Percentiles rank a stretch among this genome's conserved stretches.
phyloP scores from a whole-genome alignment of 495 filamentous ascomycete species.

The Penicillium turbatum region DNA sequence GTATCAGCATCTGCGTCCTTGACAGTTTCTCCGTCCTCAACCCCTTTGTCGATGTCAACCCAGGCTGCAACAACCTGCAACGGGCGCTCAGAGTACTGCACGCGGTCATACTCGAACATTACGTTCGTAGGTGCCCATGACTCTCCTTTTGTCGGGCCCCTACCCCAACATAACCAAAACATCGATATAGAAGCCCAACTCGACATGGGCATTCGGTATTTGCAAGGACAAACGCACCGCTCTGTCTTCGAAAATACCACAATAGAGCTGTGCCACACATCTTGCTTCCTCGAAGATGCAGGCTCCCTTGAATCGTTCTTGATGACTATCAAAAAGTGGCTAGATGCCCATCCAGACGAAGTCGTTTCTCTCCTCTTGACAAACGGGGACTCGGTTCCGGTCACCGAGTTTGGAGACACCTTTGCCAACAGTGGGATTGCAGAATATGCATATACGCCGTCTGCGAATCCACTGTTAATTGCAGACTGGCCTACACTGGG shows the following conservation, averaged over 20 bases:
- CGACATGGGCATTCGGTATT: constrained; percentile 61
- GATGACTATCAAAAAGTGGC: constrained; percentile 55
- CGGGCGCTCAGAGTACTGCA: constrained; percentile 59
- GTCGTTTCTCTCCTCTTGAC: constrained; percentile 67
- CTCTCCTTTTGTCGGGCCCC: constrained; percentile 58
- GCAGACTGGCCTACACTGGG: constrained; percentile 60
- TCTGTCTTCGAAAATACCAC: constrained; percentile 35
- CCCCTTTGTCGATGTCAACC: constrained; percentile 1
- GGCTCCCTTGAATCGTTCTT: constrained; percentile 57
- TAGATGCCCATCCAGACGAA: constrained; percentile 61
- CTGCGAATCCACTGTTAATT: constrained; percentile 26
- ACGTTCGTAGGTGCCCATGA: constrained; percentile 69
- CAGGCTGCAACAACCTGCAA: constrained; percentile 49
- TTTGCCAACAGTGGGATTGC: constrained; percentile 54
- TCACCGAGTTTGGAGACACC: constrained; percentile 46
- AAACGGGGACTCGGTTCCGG: constrained; percentile 55
- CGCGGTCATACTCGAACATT: constrained; percentile 58
- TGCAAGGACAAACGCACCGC: constrained; percentile 66
- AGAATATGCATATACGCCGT: constrained; percentile 55
- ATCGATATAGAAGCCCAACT: constrained; percentile 61
- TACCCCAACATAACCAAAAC: constrained; percentile 62
- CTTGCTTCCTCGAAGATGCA: constrained; percentile 60
- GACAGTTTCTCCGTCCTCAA: background rate
- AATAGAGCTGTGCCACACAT: constrained; percentile 62
- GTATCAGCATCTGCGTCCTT: background rate